Percentiles rank a stretch among this genome's conserved stretches.
Conservation (phyloP, 1,284 basidiomycete genomes). For the Malassezia arunalokei region DNA sequence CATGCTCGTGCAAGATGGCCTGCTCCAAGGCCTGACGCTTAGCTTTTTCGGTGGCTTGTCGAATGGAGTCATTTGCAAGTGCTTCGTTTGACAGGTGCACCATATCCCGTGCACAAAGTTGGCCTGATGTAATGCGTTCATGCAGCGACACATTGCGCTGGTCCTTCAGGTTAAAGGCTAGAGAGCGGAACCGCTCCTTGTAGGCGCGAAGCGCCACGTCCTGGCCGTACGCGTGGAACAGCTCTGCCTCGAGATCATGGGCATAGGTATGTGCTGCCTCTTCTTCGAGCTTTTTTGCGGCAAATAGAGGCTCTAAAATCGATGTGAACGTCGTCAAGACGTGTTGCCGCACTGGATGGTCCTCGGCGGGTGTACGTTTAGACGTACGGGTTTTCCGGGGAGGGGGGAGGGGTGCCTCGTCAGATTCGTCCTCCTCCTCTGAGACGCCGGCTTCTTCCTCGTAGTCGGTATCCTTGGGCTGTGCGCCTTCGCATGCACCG, state of each 20-base stretch:
- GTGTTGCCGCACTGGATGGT: conserved; percentile 13
- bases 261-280: conserved; percentile 1
- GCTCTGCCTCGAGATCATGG: conserved; percentile 6
- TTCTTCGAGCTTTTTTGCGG: not conserved
- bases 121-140: conserved; percentile 29
- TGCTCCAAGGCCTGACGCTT: conserved; percentile 33
- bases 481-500: not conserved
- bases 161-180: conserved; percentile 44
- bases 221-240: conserved; percentile 3
- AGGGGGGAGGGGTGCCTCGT: not conserved
- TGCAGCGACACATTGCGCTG: conserved; percentile 35
- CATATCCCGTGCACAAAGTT: conserved; percentile 25
- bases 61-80: conserved; percentile 40
- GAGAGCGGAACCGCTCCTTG: conserved; percentile 39
- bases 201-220: conserved; percentile 17
- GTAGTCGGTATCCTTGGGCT: not conserved
- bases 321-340: conserved; percentile 10
- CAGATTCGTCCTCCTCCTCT: not conserved
- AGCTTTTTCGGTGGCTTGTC: conserved; percentile 35
- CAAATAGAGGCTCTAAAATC: conserved; percentile 9
- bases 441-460: not conserved
- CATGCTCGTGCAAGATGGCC: conserved; percentile 25
- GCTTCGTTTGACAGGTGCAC: conserved; percentile 35
- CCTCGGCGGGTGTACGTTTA: not conserved
- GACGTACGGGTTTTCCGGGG: not conserved